phyloP scores from a whole-genome alignment of 768 basidiomycete genomes.

The Phlebiopsis flavidoalba region DNA sequence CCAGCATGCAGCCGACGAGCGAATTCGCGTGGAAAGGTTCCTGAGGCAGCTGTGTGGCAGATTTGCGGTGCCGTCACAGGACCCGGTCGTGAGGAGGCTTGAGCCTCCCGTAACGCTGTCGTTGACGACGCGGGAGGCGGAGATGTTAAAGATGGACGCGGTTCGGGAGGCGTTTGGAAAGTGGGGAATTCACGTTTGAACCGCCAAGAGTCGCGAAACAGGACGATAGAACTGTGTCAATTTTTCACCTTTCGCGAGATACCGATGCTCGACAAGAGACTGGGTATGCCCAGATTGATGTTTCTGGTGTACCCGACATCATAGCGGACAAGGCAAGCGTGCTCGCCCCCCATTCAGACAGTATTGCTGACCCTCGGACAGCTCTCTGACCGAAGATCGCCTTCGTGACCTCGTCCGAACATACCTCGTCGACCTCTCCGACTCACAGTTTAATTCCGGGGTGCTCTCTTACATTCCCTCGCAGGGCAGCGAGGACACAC shows the following conservation, averaged over 20 bases:
- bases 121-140: slow-evolving; percentile 61
- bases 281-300: slow-evolving; percentile 60
- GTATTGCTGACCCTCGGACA: slow-evolving; percentile 21
- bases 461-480: not conserved
- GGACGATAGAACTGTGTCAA: not conserved
- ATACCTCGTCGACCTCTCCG: slow-evolving; percentile 36
- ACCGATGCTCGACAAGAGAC: slow-evolving; percentile 10
- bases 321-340: slow-evolving; percentile 59
- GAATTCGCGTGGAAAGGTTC: slow-evolving; percentile 84
- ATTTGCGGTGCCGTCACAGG: slow-evolving; percentile 27
- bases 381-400: slow-evolving; percentile 65
- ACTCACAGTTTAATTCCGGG: slow-evolving; percentile 1
- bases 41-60: slow-evolving; percentile 69
- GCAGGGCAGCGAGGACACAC: slow-evolving; percentile 1
- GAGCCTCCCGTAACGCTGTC: slow-evolving; percentile 55
- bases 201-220: not conserved
- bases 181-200: slow-evolving; percentile 68
- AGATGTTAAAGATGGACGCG: slow-evolving; percentile 37
- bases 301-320: slow-evolving; percentile 61
- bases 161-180: slow-evolving; percentile 45
- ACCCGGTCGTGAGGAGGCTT: slow-evolving; percentile 38
- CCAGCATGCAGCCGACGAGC: slow-evolving; percentile 98
- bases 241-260: not conserved
- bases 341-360: not conserved
- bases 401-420: slow-evolving; percentile 72